These are phyloP conservation scores for Aciculosporium take DNA, from an alignment of 2,329 filamentous ascomycete species.

Conservation along the genomic window DNA sequence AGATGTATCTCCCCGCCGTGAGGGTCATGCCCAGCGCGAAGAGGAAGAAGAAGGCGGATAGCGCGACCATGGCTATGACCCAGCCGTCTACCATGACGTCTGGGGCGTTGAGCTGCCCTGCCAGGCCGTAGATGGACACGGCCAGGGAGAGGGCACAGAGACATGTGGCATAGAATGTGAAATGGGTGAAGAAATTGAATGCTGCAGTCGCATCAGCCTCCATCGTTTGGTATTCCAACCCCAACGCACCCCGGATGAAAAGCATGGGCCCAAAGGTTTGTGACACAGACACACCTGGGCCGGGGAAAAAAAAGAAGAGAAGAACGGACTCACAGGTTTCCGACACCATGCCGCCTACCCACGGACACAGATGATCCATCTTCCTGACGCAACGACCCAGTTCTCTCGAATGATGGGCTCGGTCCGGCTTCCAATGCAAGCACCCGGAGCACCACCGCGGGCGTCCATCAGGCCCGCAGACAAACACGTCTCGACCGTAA, in stretches of 20 bases:
- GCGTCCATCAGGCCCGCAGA: conserved; percentile 70
- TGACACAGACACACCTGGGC: not conserved
- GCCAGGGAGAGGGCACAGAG: conserved; percentile 53
- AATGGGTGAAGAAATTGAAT: conserved; percentile 89
- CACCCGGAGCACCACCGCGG: conserved; percentile 79
- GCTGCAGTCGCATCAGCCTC: too few relatives aligned
- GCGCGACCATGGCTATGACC: conserved; percentile 50
- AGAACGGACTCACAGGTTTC: conserved; percentile 47
- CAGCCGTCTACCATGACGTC: conserved; percentile 36
- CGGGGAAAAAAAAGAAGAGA: too few relatives aligned
- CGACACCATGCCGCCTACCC: conserved; percentile 85
- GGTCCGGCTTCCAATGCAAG: conserved; percentile 75
- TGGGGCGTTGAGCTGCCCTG: conserved; percentile 30
- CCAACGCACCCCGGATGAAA: too few relatives aligned
- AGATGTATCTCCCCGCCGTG: conserved; percentile 55
- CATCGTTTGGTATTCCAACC: not conserved
- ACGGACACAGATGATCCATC: conserved; percentile 95
- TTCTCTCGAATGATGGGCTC: conserved; percentile 76
- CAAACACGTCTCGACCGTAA: conserved; percentile 70
- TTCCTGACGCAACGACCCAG: conserved; percentile 68
- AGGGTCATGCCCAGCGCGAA: conserved; percentile 66
- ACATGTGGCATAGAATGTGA: conserved; percentile 57
- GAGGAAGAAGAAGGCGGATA: conserved; percentile 61
- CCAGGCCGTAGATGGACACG: conserved; percentile 49
- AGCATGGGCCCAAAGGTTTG: too few relatives aligned